A percentile compares a stretch with the other conserved stretches of the same genome.
phyloP scores from a whole-genome alignment of 2,329 filamentous ascomycete species.

The Colletotrichum tamarilloi region DNA sequence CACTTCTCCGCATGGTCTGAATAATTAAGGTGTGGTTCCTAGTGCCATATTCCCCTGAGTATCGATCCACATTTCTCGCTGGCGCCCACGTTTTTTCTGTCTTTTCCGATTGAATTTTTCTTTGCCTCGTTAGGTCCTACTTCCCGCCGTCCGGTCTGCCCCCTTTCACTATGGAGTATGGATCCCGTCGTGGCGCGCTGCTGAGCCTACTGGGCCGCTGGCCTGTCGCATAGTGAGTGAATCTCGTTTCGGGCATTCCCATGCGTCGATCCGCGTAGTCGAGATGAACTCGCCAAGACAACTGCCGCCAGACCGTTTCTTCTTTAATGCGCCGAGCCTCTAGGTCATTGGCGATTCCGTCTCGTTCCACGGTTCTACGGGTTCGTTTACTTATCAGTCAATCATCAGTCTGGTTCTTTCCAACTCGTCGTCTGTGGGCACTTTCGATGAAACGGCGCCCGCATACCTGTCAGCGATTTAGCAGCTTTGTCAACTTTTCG shows the following conservation, averaged over 20 bases:
- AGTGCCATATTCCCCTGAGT: slow-evolving; percentile 19
- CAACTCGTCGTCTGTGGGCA: slow-evolving; percentile 21
- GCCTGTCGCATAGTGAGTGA: neutral
- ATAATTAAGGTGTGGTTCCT: slow-evolving; percentile 16
- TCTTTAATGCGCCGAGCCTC: slow-evolving; percentile 19
- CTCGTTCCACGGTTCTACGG: neutral
- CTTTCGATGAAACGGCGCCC: slow-evolving; percentile 26
- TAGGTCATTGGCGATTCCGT: slow-evolving; percentile 4
- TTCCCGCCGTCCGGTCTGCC: neutral
- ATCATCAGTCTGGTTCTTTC: too few species aligned
- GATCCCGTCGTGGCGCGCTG: neutral
- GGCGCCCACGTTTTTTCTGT: slow-evolving; percentile 17
- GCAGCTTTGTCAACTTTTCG: neutral
- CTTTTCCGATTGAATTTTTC: neutral
- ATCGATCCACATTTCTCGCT: slow-evolving; percentile 12
- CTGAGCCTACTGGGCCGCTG: neutral
- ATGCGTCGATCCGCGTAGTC: slow-evolving; percentile 27
- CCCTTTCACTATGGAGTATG: neutral
- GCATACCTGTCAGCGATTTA: slow-evolving; percentile 10
- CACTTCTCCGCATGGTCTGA: neutral
- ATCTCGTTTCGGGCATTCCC: slow-evolving; percentile 21
- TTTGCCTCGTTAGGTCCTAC: neutral
- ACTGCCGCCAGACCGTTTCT: slow-evolving; percentile 22
- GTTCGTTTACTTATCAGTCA: neutral
- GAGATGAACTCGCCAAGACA: slow-evolving; percentile 28